phyloP scores from a whole-genome alignment of 2,329 filamentous ascomycete genomes.

The Ophiostoma perfectum region DNA sequence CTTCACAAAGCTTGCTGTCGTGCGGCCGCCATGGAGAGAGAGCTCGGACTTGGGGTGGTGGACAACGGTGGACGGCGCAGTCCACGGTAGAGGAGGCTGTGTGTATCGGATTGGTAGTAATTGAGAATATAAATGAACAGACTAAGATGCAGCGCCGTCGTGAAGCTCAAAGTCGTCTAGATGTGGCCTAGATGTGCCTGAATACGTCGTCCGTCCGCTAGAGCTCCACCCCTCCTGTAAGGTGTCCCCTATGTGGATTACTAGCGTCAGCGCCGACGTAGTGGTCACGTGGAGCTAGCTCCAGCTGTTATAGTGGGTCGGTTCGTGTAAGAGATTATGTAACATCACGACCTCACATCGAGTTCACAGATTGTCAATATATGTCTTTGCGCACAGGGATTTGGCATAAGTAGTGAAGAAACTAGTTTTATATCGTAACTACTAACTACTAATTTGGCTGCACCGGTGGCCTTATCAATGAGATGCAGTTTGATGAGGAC shows the following conservation, averaged over 20 bases:
- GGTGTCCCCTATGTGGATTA: not conserved
- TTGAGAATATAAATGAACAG: not conserved
- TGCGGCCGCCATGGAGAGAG: constrained; percentile 8
- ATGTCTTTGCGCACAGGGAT: no score
- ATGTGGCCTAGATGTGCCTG: not conserved
- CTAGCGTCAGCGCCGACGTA: constrained; percentile 3
- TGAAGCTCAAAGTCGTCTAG: no score
- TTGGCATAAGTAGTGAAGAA: no score
- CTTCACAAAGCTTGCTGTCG: not conserved
- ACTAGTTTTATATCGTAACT: no score
- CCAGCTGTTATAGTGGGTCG: not conserved
- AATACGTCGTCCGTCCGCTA: not conserved
- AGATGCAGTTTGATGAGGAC: no score
- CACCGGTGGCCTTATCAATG: no score
- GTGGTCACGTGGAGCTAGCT: not conserved
- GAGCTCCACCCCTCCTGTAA: constrained; percentile 12
- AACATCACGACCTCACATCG: not conserved
- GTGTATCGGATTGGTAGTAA: not conserved
- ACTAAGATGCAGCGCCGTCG: no score
- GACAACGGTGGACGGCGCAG: no score
- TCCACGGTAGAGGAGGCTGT: no score
- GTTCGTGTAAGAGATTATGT: not conserved
- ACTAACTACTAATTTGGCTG: no score
- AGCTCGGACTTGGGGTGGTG: not conserved
- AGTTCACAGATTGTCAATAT: not conserved